Conservation (phyloP, 371 early-diverging fungal genomes). For the Actinomortierella ambigua region DNA sequence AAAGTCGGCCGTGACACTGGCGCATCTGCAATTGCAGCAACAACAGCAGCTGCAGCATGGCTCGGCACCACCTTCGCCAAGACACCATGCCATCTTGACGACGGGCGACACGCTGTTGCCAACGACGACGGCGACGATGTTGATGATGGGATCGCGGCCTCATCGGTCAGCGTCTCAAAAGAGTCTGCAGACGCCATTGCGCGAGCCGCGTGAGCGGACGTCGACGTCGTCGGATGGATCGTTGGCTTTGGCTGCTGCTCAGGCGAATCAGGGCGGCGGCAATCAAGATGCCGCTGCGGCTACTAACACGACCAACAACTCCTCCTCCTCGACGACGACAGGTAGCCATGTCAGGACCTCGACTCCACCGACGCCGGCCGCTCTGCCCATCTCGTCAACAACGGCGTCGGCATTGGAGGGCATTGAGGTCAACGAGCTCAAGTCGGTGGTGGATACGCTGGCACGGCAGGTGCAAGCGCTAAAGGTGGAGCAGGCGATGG, state of each 20-base stretch:
- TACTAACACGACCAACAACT: too few species aligned
- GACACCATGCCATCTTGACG: conserved; percentile 17
- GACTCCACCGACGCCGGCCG: neutral
- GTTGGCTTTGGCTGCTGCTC: neutral
- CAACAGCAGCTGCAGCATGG: neutral
- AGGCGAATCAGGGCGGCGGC: neutral
- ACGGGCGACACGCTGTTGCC: conserved; percentile 7
- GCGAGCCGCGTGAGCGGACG: conserved; percentile 9
- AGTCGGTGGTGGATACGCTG: conserved; percentile 35
- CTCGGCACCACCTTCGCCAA: conserved; percentile 24
- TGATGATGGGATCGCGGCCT: too few species aligned
- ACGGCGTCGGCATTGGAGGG: conserved; percentile 38
- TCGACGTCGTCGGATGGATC: conserved; percentile 6
- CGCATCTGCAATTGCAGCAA: conserved; percentile 8
- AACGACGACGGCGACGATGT: too few species aligned
- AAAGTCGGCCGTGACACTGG: neutral
- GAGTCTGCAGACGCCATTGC: too few species aligned
- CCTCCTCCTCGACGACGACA: too few species aligned
- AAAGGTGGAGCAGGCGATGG: conserved; percentile 40
- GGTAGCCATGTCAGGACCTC: conserved; percentile 10
- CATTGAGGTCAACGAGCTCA: conserved; percentile 36
- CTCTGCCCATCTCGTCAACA: conserved; percentile 23
- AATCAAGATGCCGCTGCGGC: too few species aligned
- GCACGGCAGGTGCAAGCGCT: conserved; percentile 43
- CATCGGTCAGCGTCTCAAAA: too few species aligned